Percentiles rank a stretch among this genome's conserved stretches.
phyloP scores from a whole-genome alignment of 2,329 filamentous ascomycete genomes.

The Aspergillus bombycis region DNA sequence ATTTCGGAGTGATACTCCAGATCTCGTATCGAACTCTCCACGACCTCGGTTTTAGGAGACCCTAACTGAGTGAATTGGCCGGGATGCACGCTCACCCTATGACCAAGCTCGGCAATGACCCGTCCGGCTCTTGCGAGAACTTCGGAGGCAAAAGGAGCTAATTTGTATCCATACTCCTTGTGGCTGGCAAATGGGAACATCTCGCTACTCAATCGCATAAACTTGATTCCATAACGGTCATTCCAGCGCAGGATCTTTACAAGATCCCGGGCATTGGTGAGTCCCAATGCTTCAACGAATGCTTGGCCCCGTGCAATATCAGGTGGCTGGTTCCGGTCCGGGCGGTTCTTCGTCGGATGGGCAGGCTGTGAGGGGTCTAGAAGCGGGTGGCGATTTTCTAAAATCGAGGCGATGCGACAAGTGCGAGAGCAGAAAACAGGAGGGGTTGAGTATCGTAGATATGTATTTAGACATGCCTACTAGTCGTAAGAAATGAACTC shows the following conservation, averaged over 20 bases:
- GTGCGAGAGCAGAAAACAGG: slow-evolving; percentile 90
- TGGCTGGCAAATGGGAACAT: slow-evolving; percentile 98
- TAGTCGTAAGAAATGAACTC: slow-evolving; percentile 7
- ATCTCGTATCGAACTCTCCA: slow-evolving; percentile 76
- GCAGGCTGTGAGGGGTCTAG: slow-evolving; percentile 74
- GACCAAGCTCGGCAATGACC: slow-evolving; percentile 75
- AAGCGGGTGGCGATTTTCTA: slow-evolving; percentile 85
- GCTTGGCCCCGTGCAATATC: slow-evolving; percentile 67
- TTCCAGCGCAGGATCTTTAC: slow-evolving; percentile 90
- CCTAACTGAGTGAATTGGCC: slow-evolving; percentile 92
- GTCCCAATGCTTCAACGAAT: slow-evolving; percentile 75
- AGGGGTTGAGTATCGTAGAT: slow-evolving; percentile 77
- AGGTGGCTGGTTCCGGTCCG: slow-evolving; percentile 71
- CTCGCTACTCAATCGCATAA: slow-evolving; percentile 88
- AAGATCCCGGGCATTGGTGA: slow-evolving; percentile 82
- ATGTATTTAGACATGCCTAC: slow-evolving; percentile 88
- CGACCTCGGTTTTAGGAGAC: slow-evolving; percentile 76
- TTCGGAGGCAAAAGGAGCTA: slow-evolving; percentile 80
- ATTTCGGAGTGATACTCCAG: slow-evolving; percentile 87
- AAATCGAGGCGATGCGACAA: slow-evolving; percentile 84
- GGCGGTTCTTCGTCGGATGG: slow-evolving; percentile 82
- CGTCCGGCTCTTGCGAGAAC: slow-evolving; percentile 75
- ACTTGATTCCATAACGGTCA: slow-evolving; percentile 85
- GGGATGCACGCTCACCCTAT: slow-evolving; percentile 86
- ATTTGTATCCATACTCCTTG: slow-evolving; percentile 79